These are phyloP conservation scores for Ilex asprella DNA, from an alignment of 257 asterid species.

Conservation along the genomic window DNA sequence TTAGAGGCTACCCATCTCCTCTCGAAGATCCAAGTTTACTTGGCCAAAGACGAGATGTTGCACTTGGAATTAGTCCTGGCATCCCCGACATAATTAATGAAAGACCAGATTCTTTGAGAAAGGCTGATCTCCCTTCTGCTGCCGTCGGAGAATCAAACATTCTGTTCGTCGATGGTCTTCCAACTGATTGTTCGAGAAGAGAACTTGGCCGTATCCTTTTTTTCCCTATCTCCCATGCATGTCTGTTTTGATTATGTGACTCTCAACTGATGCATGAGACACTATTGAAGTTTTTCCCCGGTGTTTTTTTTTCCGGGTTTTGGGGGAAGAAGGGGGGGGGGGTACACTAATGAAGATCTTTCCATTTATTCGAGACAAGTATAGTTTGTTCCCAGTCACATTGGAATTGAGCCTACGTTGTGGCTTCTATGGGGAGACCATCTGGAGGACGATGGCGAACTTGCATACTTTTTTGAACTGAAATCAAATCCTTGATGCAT, in stretches of 20 bases:
- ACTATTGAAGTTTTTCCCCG: not conserved
- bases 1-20: slow-evolving; percentile 40
- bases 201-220: slow-evolving; percentile 81
- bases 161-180: slow-evolving; percentile 74
- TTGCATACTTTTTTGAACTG: not conserved
- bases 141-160: slow-evolving; percentile 45
- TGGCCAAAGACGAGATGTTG: slow-evolving; percentile 33
- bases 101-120: slow-evolving; percentile 39
- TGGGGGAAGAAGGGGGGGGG: not conserved
- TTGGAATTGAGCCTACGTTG: not conserved
- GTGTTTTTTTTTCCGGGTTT: no score
- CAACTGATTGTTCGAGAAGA: slow-evolving; percentile 72
- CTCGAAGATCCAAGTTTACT: slow-evolving; percentile 39
- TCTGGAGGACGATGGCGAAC: not conserved
- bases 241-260: slow-evolving; percentile 2
- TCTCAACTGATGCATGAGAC: not conserved
- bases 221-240: not conserved
- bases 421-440: not conserved
- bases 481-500: not conserved
- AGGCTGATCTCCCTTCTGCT: slow-evolving; percentile 32
- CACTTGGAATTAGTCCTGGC: slow-evolving; percentile 26
- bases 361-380: no score
- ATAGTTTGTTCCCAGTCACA: not conserved
- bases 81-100: slow-evolving; percentile 37
- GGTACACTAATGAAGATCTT: not conserved